Base-by-base conservation (phyloP, 352 stramenopile genomes). In the Blastocystis sp. region DNA sequence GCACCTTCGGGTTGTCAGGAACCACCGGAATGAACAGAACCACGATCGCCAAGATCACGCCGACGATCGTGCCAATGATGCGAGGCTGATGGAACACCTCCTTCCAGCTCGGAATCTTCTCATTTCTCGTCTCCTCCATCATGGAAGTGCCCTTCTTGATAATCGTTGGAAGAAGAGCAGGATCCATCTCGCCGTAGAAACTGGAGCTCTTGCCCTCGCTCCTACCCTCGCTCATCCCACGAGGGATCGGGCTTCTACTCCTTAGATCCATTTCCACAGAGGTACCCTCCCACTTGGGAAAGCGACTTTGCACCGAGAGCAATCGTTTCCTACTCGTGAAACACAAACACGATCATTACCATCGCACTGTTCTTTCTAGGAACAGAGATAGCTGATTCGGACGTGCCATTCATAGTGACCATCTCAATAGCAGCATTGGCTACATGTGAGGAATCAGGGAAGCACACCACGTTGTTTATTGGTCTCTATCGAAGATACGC, bases 141-240 rank as follows among this genome's bases (percentile, higher is more conserved):
- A 77, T 77, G n/a, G 3, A 54, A 24, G 66, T 60, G 28, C 66
- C 66, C 34, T 60, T 77, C 66, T 77, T 77, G 14, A 77, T 54
- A 57, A 77, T 77, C 19, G 66, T 60, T 6, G 66, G 66, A 57
- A 77, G n/a, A 40, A 77, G 52, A n/a, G 66, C 45, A 60, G 66
- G 66, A 77, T 77, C 66, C 66, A 77, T 77, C 40, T 77, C 66
- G 9, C 66, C n/a, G 52, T 77, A 77, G n/a, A 77, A 57, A 54
- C 66, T 77, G 28, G 38, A 34, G 34, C 66, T 77, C 42, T 77
- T 48, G 34, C 24, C 38, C 45, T 43, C 34, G 3, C 14, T 3
- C 38, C n/a, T 43, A 34, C 28, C 28, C 28, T 34, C 28, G 28
- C 28, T 34, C 28, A 34, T 34, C 28, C 28, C 28, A 66, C 61